These are phyloP conservation scores for Penicillium sp. DNA, from an alignment of 2,329 filamentous ascomycete genomes.

Conservation along the genomic window DNA sequence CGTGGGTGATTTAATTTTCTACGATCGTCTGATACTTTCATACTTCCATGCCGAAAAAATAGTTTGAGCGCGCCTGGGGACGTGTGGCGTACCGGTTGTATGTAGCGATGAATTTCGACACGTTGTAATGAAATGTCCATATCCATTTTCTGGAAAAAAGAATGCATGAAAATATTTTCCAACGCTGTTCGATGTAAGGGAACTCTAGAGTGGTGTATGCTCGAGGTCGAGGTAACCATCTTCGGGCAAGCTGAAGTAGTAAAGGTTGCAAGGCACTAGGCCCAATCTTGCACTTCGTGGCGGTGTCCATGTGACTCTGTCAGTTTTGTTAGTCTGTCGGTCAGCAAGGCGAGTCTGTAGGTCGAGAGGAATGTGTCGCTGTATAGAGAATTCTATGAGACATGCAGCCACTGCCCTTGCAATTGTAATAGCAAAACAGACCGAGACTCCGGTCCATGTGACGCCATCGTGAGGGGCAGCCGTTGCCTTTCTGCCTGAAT, in stretches of 20 bases:
- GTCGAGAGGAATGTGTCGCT: neutral
- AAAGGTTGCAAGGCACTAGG: neutral
- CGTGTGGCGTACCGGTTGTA: constrained; percentile 24
- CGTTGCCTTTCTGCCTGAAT: constrained; percentile 2
- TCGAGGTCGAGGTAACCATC: neutral
- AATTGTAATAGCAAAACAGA: neutral
- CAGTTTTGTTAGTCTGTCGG: neutral
- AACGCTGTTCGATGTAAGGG: neutral
- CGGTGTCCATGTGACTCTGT: neutral
- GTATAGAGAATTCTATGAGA: neutral
- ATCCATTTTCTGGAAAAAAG: constrained; percentile 5
- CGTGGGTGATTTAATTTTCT: neutral
- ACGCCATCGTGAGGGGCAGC: neutral
- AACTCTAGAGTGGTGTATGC: neutral
- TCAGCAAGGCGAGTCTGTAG: neutral
- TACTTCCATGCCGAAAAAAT: constrained; percentile 17
- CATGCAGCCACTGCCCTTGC: neutral
- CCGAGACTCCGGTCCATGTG: neutral
- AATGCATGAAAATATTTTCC: neutral
- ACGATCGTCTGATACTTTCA: constrained; percentile 2
- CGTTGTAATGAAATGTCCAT: constrained; percentile 26
- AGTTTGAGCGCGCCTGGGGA: constrained; percentile 17
- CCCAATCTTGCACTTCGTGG: neutral
- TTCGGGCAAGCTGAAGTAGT: too few species aligned
- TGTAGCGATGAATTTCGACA: constrained; percentile 27